These are phyloP conservation scores for Termitomyces heimii DNA, from an alignment of 768 basidiomycete species.

Conservation along the genomic window DNA sequence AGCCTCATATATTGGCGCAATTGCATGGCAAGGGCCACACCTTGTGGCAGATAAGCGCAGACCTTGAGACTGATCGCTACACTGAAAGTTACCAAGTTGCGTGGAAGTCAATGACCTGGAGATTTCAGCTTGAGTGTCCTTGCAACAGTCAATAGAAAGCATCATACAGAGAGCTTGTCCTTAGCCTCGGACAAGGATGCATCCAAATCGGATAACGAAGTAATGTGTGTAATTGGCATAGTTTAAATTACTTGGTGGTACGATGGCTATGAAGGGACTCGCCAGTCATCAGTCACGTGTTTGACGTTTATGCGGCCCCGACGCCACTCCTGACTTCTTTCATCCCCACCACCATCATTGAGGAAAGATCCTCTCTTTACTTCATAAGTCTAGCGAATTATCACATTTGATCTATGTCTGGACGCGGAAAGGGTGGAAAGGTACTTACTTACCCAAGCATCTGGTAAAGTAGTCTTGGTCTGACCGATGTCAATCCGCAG, in stretches of 20 bases:
- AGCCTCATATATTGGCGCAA: constrained; percentile 70
- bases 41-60: constrained; percentile 29
- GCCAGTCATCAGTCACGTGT: constrained; percentile 19
- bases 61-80: not conserved
- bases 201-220: constrained; percentile 59
- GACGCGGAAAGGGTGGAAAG: constrained; percentile 78
- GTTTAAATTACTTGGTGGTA: not conserved
- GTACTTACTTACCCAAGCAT: constrained; percentile 30
- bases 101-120: constrained; percentile 81
- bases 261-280: too few species aligned
- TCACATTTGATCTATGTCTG: constrained; percentile 46
- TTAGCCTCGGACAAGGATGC: constrained; percentile 50
- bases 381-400: not conserved
- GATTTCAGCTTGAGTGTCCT: not conserved
- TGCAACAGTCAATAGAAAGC: not conserved
- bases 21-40: constrained; percentile 84
- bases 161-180: constrained; percentile 57
- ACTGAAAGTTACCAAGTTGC: constrained; percentile 58
- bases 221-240: constrained; percentile 61
- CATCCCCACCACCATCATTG: constrained; percentile 22
- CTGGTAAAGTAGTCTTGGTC: not conserved
- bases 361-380: constrained; percentile 5
- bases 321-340: not conserved
- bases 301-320: constrained; percentile 1
- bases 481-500: constrained; percentile 23